Evolutionary conservation across 495 filamentous ascomycete species (phyloP).

Genomic region (Pyronema domesticum): DNA sequence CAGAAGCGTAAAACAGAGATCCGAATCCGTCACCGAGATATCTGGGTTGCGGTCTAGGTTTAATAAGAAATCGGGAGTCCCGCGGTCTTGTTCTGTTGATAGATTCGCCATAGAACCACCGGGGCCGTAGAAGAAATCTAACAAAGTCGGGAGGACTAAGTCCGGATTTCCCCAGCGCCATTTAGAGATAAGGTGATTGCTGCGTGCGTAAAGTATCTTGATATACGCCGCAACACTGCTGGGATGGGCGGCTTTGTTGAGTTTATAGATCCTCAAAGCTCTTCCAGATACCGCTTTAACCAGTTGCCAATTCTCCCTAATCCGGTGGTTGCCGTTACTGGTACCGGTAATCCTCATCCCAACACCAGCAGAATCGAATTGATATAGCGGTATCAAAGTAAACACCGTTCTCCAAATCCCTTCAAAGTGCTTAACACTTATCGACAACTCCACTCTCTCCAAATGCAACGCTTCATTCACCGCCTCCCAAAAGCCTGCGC

Average conservation of each 20-base stretch:
- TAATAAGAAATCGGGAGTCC: slow-evolving; percentile 64
- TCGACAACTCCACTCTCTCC: slow-evolving; percentile 20
- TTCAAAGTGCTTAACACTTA: slow-evolving; percentile 45
- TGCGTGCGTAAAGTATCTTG: slow-evolving; percentile 52
- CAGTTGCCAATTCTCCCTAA: slow-evolving; percentile 53
- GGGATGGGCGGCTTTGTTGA: slow-evolving; percentile 30
- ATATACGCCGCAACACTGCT: slow-evolving; percentile 67
- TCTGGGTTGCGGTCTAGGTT: slow-evolving; percentile 44
- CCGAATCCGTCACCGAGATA: slow-evolving; percentile 43
- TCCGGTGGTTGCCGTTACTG: not conserved
- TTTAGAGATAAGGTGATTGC: slow-evolving; percentile 53
- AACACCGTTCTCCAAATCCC: slow-evolving; percentile 56
- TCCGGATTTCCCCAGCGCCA: slow-evolving; percentile 85
- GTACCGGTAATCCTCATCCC: not conserved
- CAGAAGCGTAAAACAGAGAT: slow-evolving; percentile 85
- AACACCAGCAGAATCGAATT: slow-evolving; percentile 39
- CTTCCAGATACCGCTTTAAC: slow-evolving; percentile 48
- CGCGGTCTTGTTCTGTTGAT: slow-evolving; percentile 54
- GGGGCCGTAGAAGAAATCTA: slow-evolving; percentile 76
- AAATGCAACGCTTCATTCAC: slow-evolving; percentile 31
- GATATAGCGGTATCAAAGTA: slow-evolving; percentile 52
- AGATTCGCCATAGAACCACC: slow-evolving; percentile 44
- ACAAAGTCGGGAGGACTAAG: slow-evolving; percentile 57
- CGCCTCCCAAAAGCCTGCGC: slow-evolving; percentile 40
- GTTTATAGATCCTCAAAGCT: slow-evolving; percentile 46